Percentiles rank a stretch among this genome's conserved stretches.
phyloP scores from a whole-genome alignment of 371 early-diverging fungal genomes.

The Actinomucor elegans region DNA sequence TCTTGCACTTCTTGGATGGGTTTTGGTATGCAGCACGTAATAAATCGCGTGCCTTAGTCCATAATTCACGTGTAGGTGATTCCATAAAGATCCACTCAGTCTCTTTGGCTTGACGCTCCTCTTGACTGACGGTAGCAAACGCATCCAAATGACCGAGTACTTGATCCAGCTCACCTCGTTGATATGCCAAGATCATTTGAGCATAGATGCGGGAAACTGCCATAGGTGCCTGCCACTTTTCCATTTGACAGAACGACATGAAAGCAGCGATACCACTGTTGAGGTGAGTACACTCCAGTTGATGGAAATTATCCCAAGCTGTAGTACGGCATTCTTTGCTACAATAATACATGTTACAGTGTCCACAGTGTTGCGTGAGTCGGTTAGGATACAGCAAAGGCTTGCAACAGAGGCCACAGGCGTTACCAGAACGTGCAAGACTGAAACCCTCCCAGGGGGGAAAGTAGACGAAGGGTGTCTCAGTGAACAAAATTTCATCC shows the following conservation, averaged over 20 bases:
- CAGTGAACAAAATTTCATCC: constrained; percentile 56
- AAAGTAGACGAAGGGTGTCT: constrained; percentile 64
- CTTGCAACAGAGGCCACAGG: constrained; percentile 62
- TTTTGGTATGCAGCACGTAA: constrained; percentile 47
- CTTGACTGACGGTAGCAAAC: constrained; percentile 65
- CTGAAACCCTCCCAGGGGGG: constrained; percentile 62
- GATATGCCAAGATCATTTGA: constrained; percentile 57
- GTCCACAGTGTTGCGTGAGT: constrained; percentile 47
- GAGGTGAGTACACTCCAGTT: constrained; percentile 51
- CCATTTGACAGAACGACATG: constrained; percentile 49
- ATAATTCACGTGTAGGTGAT: constrained; percentile 50
- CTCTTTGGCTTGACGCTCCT: constrained; percentile 64
- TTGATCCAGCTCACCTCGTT: constrained; percentile 52
- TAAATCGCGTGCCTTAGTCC: constrained; percentile 51
- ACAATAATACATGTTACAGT: constrained; percentile 56
- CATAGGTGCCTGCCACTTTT: constrained; percentile 61
- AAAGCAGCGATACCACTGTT: constrained; percentile 49
- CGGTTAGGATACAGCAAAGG: constrained; percentile 41
- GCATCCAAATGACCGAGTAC: constrained; percentile 58
- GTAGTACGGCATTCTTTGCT: constrained; percentile 52
- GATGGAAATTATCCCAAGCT: constrained; percentile 60
- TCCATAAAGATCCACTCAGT: constrained; percentile 70
- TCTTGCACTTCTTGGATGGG: constrained; percentile 51
- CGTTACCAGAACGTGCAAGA: constrained; percentile 47
- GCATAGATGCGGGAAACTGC: constrained; percentile 61